Percentiles rank a stretch among this genome's conserved stretches.
These are phyloP conservation scores for Globisporangium spiculum DNA, from an alignment of 352 stramenopile genomes.

Conservation along the genomic window DNA sequence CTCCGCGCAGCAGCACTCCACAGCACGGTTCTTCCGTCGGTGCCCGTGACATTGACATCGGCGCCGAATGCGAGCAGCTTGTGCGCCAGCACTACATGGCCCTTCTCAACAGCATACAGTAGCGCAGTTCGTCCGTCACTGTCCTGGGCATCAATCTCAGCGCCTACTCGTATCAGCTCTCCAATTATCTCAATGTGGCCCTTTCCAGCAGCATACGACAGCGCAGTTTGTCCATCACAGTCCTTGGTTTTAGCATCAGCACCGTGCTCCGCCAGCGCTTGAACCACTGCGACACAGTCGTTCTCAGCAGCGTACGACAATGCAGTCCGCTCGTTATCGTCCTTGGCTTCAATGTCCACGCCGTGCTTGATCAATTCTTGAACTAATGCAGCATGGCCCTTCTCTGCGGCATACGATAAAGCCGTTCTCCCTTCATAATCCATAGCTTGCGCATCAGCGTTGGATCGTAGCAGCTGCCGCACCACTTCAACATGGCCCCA, in stretches of 20 bases:
- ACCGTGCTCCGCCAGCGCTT: background rate
- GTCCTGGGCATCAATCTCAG: background rate
- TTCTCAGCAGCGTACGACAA: background rate
- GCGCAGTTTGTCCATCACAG: background rate
- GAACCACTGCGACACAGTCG: background rate
- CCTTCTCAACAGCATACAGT: background rate
- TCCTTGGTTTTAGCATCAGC: background rate
- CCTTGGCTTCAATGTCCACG: background rate
- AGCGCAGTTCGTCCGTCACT: background rate
- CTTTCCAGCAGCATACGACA: background rate
- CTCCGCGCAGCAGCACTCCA: background rate
- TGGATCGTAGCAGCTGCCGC: background rate
- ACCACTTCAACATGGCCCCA: background rate
- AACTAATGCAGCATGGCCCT: background rate
- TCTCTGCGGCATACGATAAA: background rate
- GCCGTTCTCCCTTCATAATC: background rate
- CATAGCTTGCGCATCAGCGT: background rate
- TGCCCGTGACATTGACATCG: background rate
- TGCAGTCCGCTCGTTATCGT: background rate
- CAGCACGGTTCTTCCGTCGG: background rate
- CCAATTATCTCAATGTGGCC: background rate
- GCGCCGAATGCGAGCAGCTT: background rate
- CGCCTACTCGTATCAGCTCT: background rate
- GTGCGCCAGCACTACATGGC: background rate
- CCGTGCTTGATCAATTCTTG: conserved; percentile 4